Base-by-base conservation (phyloP, 768 basidiomycete species). In the Boletellus ananas region DNA sequence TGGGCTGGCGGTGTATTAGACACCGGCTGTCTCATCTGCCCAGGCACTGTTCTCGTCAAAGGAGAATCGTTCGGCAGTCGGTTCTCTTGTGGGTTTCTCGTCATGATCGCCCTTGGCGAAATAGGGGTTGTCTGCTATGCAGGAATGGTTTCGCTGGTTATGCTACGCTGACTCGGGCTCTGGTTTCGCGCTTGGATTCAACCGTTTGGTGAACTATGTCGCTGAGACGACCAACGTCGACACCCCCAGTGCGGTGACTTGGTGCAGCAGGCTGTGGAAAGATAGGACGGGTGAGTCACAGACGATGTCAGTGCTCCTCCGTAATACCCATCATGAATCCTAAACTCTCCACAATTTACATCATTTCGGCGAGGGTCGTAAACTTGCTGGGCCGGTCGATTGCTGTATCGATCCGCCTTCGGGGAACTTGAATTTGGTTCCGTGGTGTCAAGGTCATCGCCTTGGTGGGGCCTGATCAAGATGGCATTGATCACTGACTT, bases 111-210 rank as follows among this genome's bases (percentile, higher is more conserved):
- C 9, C 70, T 72, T 3, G 69, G 66, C 8, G 67, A 71, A 55
- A 72, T 71, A 62, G 50, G 60, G n/a, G 62, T 69, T 70, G 73
- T 58, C 62, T 79, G 35, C 79, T 79, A 14, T 79, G 81, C 66
- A 83, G 84, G 64, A 80, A 80, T 54, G 82, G 79, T 3, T 75
- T 71, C 54, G 57, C 66, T 45, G 81, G 81, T 2, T 83, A 83
- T 58, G 81, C 82, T 0, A 78, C 57, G 78, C 80, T 18, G 84
- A 85, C 62, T 83, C 84, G 44, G 82, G 83, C 18, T 73, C 84
- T 39, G 83, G 81, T 34, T 85, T 86, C 62, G 83, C 80, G 14
- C 58, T 55, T 37, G 53, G 44, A 42, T 52, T 39, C 36, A 84
- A 83, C 61, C 83, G 84, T 59, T 67, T 84, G n/a, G n/a, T n/a